These are phyloP conservation scores for Hippophae rhamnoides DNA, from an alignment of 306 rosid genomes.

Conservation along the genomic window DNA sequence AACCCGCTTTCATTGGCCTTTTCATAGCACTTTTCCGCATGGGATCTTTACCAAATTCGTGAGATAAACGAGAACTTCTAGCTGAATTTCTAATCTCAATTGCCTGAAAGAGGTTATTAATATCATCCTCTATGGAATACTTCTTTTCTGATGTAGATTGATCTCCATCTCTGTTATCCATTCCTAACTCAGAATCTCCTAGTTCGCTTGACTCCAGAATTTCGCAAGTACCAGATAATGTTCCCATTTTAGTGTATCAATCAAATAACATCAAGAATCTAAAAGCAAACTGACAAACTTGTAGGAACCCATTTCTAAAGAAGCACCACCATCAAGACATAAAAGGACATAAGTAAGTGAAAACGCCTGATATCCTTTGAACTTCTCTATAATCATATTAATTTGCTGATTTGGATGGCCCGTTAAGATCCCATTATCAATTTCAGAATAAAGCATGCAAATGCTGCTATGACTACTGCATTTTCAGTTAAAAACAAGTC, in stretches of 20 bases:
- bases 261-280: slow-evolving; percentile 15
- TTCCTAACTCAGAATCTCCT: slow-evolving; percentile 31
- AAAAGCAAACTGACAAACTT: slow-evolving; percentile 11
- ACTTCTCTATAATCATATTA: slow-evolving; percentile 34
- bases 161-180: slow-evolving; percentile 40
- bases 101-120: slow-evolving; percentile 77
- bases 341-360: slow-evolving; percentile 18
- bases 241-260: slow-evolving; percentile 42
- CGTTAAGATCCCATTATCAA: slow-evolving; percentile 17
- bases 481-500: slow-evolving; percentile 25
- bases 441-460: slow-evolving; percentile 41
- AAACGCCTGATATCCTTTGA: slow-evolving; percentile 19
- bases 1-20: slow-evolving; percentile 70
- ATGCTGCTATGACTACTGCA: slow-evolving; percentile 32
- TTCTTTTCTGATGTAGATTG: slow-evolving; percentile 30
- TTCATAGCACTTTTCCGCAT: slow-evolving; percentile 77
- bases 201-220: slow-evolving; percentile 72
- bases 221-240: slow-evolving; percentile 43
- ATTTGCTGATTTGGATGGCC: slow-evolving; percentile 19
- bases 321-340: slow-evolving; percentile 21
- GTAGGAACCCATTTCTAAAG: slow-evolving; percentile 47
- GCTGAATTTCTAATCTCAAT: slow-evolving; percentile 56
- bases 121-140: slow-evolving; percentile 85
- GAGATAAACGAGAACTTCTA: slow-evolving; percentile 37
- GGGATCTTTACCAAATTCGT: slow-evolving; percentile 31